A percentile compares a stretch with the other conserved stretches of the same genome.
These are phyloP conservation scores for Sordaria brevicollis DNA, from an alignment of 495 filamentous ascomycete genomes.

Conservation along the genomic window DNA sequence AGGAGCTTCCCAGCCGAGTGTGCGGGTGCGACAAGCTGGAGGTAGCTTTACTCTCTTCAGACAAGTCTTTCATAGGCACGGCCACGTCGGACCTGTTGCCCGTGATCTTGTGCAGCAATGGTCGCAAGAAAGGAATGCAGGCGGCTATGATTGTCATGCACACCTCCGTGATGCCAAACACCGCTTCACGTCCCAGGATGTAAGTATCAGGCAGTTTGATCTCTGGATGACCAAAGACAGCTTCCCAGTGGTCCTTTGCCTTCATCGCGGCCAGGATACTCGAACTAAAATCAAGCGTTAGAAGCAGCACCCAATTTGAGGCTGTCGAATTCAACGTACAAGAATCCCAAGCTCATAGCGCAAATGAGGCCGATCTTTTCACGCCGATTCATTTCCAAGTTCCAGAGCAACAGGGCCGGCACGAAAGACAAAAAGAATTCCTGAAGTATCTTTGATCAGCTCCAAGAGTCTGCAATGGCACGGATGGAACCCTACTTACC, in stretches of 20 bases:
- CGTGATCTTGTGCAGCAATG: not conserved
- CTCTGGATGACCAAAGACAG: not conserved
- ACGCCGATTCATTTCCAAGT: not conserved
- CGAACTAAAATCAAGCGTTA: not conserved
- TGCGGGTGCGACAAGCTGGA: not conserved
- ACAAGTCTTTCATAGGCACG: not conserved
- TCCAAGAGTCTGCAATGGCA: not conserved
- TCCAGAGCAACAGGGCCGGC: not conserved
- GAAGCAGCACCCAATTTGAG: not conserved
- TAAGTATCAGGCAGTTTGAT: not conserved
- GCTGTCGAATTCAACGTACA: not conserved
- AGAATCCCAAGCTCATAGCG: not conserved
- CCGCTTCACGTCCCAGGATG: not conserved
- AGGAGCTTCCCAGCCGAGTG: not conserved
- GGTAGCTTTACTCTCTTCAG: not conserved
- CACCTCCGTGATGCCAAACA: not conserved
- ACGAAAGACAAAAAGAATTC: not conserved
- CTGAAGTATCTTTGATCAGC: not conserved
- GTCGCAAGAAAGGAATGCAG: not conserved
- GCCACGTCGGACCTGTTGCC: not conserved
- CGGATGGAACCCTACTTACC: not conserved
- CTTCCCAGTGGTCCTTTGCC: not conserved
- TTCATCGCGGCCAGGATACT: not conserved
- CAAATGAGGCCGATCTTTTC: not conserved
- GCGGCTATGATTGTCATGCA: not conserved